Conservation (phyloP, 106 monocot genomes). For the Posidonia australis region DNA sequence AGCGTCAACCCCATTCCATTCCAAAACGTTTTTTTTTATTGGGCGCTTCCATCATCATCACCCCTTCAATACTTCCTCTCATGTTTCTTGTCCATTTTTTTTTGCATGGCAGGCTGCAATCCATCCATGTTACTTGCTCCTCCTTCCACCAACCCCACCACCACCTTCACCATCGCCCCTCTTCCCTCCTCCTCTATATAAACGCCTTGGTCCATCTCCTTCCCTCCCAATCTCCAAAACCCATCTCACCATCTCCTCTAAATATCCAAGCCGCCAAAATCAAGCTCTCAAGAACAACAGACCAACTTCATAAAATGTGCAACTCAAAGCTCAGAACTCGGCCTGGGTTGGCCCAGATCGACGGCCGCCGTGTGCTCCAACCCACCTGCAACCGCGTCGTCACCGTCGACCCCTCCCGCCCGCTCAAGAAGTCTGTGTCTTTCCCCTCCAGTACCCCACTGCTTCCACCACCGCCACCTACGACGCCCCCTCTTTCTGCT, state of each 20-base stretch:
- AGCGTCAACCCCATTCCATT: no score
- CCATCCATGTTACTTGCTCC: no score
- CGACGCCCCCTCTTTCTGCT: no score
- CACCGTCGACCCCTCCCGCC: background rate
- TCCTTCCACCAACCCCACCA: no score
- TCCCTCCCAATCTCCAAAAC: background rate
- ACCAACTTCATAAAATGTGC: slow-evolving; percentile 4
- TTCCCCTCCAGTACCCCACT: background rate
- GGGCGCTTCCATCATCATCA: no score
- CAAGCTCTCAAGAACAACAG: background rate
- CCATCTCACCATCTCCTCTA: background rate
- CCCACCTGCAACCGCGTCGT: slow-evolving; percentile 18
- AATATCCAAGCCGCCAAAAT: background rate
- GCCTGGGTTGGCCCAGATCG: background rate
- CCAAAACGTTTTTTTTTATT: no score
- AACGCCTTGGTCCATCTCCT: background rate
- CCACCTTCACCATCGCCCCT: background rate
- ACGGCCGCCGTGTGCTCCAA: slow-evolving; percentile 15
- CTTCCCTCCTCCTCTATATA: slow-evolving; percentile 6
- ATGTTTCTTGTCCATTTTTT: no score
- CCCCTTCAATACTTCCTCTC: no score
- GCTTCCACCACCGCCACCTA: no score
- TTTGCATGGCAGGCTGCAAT: no score
- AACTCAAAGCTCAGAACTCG: slow-evolving; percentile 7
- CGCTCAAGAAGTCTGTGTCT: slow-evolving; percentile 11